Evolutionary conservation across 2,329 filamentous ascomycete genomes (phyloP), one percentile per base, ranked within the genome.

Genomic region (Tolypocladium ovalisporum): DNA sequence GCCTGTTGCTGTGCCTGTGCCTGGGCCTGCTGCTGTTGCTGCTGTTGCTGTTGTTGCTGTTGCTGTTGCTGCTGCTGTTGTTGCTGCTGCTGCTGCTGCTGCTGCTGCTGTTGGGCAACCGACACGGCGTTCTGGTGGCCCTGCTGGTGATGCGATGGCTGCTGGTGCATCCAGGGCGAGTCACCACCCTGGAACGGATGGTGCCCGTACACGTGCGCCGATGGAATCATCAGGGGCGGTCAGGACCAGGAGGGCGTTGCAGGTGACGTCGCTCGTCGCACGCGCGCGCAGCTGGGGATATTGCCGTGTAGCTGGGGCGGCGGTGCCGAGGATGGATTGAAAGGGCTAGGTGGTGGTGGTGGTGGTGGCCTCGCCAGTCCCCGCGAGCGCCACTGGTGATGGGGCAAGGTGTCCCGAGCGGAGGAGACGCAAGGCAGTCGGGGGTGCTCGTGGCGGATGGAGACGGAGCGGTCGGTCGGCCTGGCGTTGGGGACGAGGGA

Each of bases 91-190:
- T 64, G 65, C 1, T 62, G 61, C 5, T 64, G 65, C 34, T 65
- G 68, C 55, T 65, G 66, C 57, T 82, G 80, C 62, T 80, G 79
- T 64, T 82, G 76, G 62, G 73, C 76, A 15, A 75, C 77, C 54
- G 76, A 77, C 29, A 78, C 81, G 42, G 39, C 78, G 17, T 78
- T 79, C 36, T 81, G 80, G 64, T 84, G 82, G 59, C 83, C 79
- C 64, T 83, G 78, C 60, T 83, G 81, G 60, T 76, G 78, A 60
- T 85, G 82, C 61, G 76, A 76, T 53, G 79, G 75, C 69, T 86
- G 83, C 69, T 84, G 82, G 64, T 87, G 84, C 78, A 87, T 82
- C 85, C 85, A 88, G 67, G 81, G 74, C 62, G 81, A 79, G 59
- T 86, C 83, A 52, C 75, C 75, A 68, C 86, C 80, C 63, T 81